Conservation (phyloP, 768 basidiomycete species). For the Pleurotus giganteus region DNA sequence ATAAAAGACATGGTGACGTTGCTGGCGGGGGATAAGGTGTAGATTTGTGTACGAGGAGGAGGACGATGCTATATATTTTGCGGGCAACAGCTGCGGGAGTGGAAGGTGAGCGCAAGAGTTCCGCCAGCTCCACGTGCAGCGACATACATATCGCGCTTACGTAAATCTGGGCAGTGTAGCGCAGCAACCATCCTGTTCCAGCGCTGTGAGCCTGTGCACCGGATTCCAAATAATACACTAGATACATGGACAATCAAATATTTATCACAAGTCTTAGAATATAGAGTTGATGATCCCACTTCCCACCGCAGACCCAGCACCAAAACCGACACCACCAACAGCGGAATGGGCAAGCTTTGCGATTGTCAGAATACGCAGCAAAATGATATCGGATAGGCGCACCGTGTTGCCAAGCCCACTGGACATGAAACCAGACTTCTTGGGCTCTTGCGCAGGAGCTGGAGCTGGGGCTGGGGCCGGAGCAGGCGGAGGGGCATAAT, state of each 20-base stretch:
- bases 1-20: constrained; percentile 47
- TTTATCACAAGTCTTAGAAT: constrained; percentile 29
- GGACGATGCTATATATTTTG: background rate
- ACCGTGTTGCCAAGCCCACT: constrained; percentile 52
- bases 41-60: background rate
- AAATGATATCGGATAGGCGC: constrained; percentile 7
- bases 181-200: background rate
- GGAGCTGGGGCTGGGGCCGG: constrained; percentile 22
- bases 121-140: background rate
- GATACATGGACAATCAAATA: background rate
- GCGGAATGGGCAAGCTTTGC: constrained; percentile 50
- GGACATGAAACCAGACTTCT: constrained; percentile 35
- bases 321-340: constrained; percentile 70
- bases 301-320: constrained; percentile 56
- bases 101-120: constrained; percentile 3
- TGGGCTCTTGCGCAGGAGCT: constrained; percentile 44
- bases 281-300: constrained; percentile 45
- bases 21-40: background rate
- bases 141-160: background rate
- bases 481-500: constrained; percentile 20
- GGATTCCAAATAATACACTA: background rate
- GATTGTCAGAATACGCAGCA: background rate
- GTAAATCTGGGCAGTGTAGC: background rate
- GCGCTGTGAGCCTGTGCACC: background rate
- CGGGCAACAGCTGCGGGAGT: background rate